Base-by-base conservation (phyloP, 192 early-diverging fungal species). In the Mycoemilia scoparia region DNA sequence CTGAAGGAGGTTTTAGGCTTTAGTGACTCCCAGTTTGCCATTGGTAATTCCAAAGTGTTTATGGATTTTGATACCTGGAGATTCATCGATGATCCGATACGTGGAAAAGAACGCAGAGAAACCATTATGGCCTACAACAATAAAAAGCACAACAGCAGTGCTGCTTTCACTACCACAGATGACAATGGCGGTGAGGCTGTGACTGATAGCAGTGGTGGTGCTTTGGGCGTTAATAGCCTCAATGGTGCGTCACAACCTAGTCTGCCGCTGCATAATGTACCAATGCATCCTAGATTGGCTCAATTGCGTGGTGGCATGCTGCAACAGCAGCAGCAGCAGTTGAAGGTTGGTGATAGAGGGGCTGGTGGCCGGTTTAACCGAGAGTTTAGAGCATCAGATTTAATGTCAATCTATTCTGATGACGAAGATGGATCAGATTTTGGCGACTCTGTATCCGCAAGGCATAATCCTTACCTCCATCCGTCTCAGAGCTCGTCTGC, bases 31-130 rank as follows among this genome's bases (percentile, higher is more conserved):
- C 66, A 76, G 32, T 66, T 68, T 51, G 51, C 61, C 7, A 34
- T 76, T 16, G 74, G 74, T 5, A 39, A 46, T 16, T 51, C 47
- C 15, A 66, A 67, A 40, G 54, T 83, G n/a, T 76, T 71, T 41
- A 36, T 83, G 23, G 49, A 63, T 14, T 67, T 69, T 36, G 57
- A 49, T 2, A 59, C 66, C 23, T 83, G 77, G 77, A 71, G 68
- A 20, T 60, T 60, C 25, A 38, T 79, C 7, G 79, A 82, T 39
- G 71, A 79, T 36, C 58, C 57, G 1, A 45, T 83, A 12, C 64
- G 75, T 13, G 49, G 60, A 0, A 44, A 55, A 17, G 79, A 83
- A 50, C 70, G 72, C 46, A 41, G 41, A 37, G 49, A 86, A 28
- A 22, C 33, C 21, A 41, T 18, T 1, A 24, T 45, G 30, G 33